Evolutionary conservation across 148 eudicot genomes (phyloP), one percentile per base, ranked within the genome.

Genomic region (Arbutus unedo): DNA sequence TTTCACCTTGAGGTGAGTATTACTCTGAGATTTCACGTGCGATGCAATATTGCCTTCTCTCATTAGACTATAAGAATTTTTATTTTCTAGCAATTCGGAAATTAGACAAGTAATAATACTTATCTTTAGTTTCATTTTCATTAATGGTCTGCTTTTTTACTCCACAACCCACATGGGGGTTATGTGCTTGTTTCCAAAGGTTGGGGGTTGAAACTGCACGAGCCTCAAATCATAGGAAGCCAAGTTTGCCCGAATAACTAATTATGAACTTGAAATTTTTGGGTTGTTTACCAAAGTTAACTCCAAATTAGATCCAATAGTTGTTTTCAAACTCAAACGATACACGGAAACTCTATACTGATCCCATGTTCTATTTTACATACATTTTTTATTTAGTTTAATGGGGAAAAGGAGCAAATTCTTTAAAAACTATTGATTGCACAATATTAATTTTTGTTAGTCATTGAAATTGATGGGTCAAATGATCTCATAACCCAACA

Each of bases 1-100:
- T 47, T 79, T 25, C 81, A n/a, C 81, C 41, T 62, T 79, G 23
- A 44, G 81, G 49, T 16, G 14, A 47, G 81, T 71, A 57, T 45
- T 13, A 60, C 14, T 57, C 8, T 43, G 41, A 45, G 25, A 80
- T 7, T 66, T 14, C 38, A 78, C 81, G 38, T 31, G 43, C n/a
- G 10, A 54, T 10, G 75, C 68, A 78, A n/a, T 49, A 8, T 79
- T 67, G 25, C 57, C 56, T 14, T 15, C 38, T 38, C 4, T 62
- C 68, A 62, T 8, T 62, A 62, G 68, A 21, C 68, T 13, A 8
- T n/a, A 62, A n/a, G 10, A 8, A 64, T 64, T 62, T 23, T 64
- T 4, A 10, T 23, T 64, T 8, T 23, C 66, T 14, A 25, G 3
- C 66, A 19, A 62, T 31, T 21, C 38, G 21, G 68, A 62, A 8